phyloP scores from a whole-genome alignment of 116 monocot genomes.

The Iris pallida region DNA sequence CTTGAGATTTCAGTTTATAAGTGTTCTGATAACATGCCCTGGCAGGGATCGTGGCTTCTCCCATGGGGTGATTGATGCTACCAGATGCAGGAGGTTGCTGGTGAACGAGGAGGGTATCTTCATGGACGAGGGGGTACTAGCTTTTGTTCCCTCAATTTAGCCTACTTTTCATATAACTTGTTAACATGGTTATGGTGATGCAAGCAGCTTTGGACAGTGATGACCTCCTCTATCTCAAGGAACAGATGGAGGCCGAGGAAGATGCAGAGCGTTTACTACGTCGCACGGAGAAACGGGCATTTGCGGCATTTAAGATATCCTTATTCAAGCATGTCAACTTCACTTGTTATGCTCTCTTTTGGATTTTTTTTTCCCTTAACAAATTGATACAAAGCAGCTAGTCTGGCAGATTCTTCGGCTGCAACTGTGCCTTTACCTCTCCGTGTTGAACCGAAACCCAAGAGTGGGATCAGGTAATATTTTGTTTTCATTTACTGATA shows the following conservation, averaged over 20 bases:
- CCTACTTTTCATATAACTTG: not conserved
- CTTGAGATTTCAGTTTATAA: not conserved
- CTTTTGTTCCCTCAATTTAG: constrained; percentile 8
- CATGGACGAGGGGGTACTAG: constrained; percentile 91
- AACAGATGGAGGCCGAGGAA: constrained; percentile 99
- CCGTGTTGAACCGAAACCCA: constrained; percentile 95
- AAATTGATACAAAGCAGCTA: constrained; percentile 70
- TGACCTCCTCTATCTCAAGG: constrained; percentile 95
- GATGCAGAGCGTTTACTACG: constrained; percentile 97
- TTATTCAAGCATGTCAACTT: not conserved
- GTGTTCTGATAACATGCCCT: constrained; percentile 99
- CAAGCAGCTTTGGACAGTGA: constrained; percentile 93
- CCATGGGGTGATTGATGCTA: constrained; percentile 52
- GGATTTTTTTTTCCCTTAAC: constrained; percentile 38
- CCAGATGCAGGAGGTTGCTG: constrained; percentile 99
- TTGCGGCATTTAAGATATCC: constrained; percentile 97
- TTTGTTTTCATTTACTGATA: not conserved
- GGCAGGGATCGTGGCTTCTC: constrained; percentile 92
- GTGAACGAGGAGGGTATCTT: constrained; percentile 97
- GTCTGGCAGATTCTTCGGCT: constrained; percentile 76
- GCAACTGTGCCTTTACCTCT: constrained; percentile 67
- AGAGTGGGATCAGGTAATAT: constrained; percentile 84
- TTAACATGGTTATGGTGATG: constrained; percentile 2
- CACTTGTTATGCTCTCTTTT: not conserved
- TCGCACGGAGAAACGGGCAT: constrained; percentile 91